Conservation (phyloP, 306 rosid genomes). For the Glycine latifolia region DNA sequence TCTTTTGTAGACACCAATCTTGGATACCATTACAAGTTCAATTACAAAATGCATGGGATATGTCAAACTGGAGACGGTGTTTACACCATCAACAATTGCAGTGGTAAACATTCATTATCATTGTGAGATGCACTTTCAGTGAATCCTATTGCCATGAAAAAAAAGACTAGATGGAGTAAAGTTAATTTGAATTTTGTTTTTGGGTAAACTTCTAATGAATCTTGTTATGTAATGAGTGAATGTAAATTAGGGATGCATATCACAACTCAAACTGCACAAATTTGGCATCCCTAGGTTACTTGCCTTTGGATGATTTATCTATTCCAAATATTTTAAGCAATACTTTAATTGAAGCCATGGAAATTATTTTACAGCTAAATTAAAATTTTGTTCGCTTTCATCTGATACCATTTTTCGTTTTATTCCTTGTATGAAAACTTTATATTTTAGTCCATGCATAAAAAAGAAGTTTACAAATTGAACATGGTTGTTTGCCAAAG, state of each 20-base stretch:
- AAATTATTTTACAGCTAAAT: too few relatives aligned
- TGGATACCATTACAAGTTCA: neutral
- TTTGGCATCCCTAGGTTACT: neutral
- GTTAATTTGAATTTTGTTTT: neutral
- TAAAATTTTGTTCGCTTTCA: too few relatives aligned
- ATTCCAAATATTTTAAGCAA: too few relatives aligned
- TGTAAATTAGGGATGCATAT: neutral
- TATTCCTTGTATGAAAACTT: neutral
- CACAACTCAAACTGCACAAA: neutral
- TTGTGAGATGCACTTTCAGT: neutral
- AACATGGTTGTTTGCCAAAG: too few relatives aligned
- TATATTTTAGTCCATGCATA: too few relatives aligned
- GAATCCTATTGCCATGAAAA: neutral
- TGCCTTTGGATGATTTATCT: too few relatives aligned
- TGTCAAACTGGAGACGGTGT: conserved; percentile 28
- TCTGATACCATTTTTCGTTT: too few relatives aligned
- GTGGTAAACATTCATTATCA: conserved; percentile 12
- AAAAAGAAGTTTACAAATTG: too few relatives aligned
- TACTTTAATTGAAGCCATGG: too few relatives aligned
- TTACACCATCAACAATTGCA: conserved; percentile 36
- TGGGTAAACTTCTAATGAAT: neutral
- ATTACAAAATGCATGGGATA: neutral
- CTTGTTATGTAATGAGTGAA: neutral
- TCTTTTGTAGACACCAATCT: conserved; percentile 5
- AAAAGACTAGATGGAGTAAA: neutral